Base-by-base conservation (phyloP, 2,329 filamentous ascomycete species). In the Trichophyton simii region DNA sequence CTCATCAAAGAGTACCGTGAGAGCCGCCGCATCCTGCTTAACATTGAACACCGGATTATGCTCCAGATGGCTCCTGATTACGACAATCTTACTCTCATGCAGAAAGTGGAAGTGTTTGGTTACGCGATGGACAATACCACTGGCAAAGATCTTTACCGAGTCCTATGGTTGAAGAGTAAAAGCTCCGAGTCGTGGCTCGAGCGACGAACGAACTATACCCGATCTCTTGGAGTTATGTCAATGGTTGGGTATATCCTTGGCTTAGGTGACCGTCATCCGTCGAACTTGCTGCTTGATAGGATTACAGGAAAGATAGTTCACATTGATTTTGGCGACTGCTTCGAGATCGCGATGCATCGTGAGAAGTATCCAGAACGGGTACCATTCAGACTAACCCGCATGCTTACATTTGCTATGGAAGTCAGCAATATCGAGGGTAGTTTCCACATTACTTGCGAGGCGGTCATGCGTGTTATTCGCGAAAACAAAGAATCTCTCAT, bases 161-260 rank as follows among this genome's bases (percentile, higher is more conserved):
- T 99, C 1, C 79, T 99, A 41, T 99, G 95, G 94, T 82, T 99
- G 67, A 99, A 99, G 83, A 96, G 90, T 71, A 96, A 96, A 80
- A 95, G 89, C 64, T 96, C 92, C 0, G 94, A 99, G 74, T 88
- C 92, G 1, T 99, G 94, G 94, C 85, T 99, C 38, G 94, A 97
- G 74, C 84, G 94, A 50, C 87, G 94, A 60, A 99, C 95, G n/a
- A 99, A 96, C 72, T 99, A 99, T 77, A 99, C 94, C 18, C 87
- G 94, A 62, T 97, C 92, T 0, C 81, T 99, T 1, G 94, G 90
- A 68, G 94, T 99, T 69, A 99, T 99, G 94, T 96, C 91, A n/a
- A 99, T 99, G 91, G 94, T 97, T n/a, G 94, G 94, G 65, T 99
- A 99, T 74, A 97, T 99, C 66, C 84, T 99, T 22, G 95, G 94